phyloP scores from a whole-genome alignment of 75 land plant genomes.

The Adiantum capillusveneris region DNA sequence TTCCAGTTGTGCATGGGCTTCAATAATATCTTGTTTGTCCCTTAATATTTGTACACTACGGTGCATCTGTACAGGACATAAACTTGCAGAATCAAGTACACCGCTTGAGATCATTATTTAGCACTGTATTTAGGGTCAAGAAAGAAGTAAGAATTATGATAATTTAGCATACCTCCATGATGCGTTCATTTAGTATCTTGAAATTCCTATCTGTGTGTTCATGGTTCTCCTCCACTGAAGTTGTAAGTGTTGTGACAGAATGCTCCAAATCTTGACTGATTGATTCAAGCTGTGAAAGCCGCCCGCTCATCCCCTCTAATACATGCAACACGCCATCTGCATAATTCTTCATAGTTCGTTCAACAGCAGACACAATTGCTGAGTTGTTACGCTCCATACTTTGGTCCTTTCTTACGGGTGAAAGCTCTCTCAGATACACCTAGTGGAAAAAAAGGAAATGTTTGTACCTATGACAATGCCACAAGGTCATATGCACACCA shows the following conservation, averaged over 20 bases:
- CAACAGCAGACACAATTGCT: constrained; percentile 42
- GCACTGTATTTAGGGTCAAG: too few relatives aligned
- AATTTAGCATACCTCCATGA: constrained; percentile 52
- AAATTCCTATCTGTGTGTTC: constrained; percentile 43
- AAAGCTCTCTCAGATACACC: constrained; percentile 6
- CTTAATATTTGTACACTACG: constrained; percentile 70
- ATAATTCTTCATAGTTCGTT: constrained; percentile 66
- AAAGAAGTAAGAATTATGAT: too few relatives aligned
- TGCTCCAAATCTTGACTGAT: constrained; percentile 57
- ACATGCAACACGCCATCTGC: constrained; percentile 56
- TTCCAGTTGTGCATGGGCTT: constrained; percentile 61
- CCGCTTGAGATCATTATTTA: too few relatives aligned
- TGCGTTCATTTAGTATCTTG: constrained; percentile 53
- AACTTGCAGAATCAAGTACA: too few relatives aligned
- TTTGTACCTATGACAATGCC: too few relatives aligned
- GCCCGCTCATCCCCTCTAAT: constrained; percentile 67
- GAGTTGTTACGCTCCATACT: constrained; percentile 17
- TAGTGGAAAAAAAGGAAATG: not conserved
- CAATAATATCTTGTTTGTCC: constrained; percentile 78
- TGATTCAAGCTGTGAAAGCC: constrained; percentile 71
- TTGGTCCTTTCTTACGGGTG: not conserved
- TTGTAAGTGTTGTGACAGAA: constrained; percentile 45
- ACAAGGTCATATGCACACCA: too few relatives aligned
- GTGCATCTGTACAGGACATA: constrained; percentile 44
- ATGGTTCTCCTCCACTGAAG: constrained; percentile 48